phyloP scores from a whole-genome alignment of 1,284 basidiomycete genomes.

The Veloporphyrellus conicus region DNA sequence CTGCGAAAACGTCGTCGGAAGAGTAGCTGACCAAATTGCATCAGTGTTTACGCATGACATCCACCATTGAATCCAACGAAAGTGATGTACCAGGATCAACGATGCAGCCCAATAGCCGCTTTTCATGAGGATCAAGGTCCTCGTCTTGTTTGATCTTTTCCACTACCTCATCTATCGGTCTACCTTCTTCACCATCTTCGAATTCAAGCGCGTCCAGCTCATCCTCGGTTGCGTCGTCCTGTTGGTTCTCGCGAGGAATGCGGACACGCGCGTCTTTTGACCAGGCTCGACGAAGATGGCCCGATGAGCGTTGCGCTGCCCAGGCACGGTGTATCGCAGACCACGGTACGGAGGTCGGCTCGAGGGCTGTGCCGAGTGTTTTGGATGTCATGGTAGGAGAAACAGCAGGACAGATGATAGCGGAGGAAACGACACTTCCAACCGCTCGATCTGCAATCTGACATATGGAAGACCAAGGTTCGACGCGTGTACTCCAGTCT shows the following conservation, averaged over 20 bases:
- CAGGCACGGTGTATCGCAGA: conserved; percentile 58
- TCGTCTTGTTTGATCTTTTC: conserved; percentile 71
- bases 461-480: conserved; percentile 63
- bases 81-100: conserved; percentile 65
- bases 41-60: conserved; percentile 7
- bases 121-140: conserved; percentile 73
- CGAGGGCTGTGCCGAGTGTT: conserved; percentile 38
- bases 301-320: conserved; percentile 49
- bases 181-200: conserved; percentile 36
- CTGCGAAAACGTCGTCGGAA: conserved; percentile 80
- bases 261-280: conserved; percentile 50
- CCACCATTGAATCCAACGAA: not conserved
- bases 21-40: conserved; percentile 44
- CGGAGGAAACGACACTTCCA: conserved; percentile 55
- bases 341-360: conserved; percentile 62
- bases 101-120: conserved; percentile 74
- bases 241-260: conserved; percentile 35
- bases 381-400: conserved; percentile 13
- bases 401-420: conserved; percentile 18
- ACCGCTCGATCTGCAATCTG: conserved; percentile 71
- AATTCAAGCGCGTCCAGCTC: conserved; percentile 31
- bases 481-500: conserved; percentile 65
- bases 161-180: conserved; percentile 59
- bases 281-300: conserved; percentile 56
- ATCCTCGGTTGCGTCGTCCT: conserved; percentile 41